A percentile compares a stretch with the other conserved stretches of the same genome.
phyloP scores from a whole-genome alignment of 768 basidiomycete species.

The Boletus subcaerulescens region DNA sequence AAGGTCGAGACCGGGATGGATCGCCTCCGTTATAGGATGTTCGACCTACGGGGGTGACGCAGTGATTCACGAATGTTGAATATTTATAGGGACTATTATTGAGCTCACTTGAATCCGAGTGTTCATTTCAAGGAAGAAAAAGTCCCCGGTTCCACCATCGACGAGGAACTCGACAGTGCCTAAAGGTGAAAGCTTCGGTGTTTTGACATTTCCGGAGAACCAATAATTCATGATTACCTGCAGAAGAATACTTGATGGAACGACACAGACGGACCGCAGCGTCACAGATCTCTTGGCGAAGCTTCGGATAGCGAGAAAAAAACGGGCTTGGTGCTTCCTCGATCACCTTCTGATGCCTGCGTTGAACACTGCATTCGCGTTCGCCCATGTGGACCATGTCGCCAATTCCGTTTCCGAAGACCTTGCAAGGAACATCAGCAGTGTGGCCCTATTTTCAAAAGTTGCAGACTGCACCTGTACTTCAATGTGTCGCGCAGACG shows the following conservation, averaged over 20 bases:
- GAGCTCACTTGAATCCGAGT: constrained; percentile 53
- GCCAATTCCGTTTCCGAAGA: constrained; percentile 64
- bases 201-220: neutral
- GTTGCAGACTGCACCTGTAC: constrained; percentile 43
- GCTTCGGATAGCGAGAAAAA: constrained; percentile 40
- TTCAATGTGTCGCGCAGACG: constrained; percentile 59
- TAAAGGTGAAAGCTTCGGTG: constrained; percentile 10
- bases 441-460: neutral
- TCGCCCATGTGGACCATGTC: constrained; percentile 64
- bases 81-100: neutral
- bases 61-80: neutral
- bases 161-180: constrained; percentile 71
- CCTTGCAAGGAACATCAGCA: constrained; percentile 33
- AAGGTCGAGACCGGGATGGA: constrained; percentile 55
- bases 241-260: constrained; percentile 54
- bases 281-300: constrained; percentile 47
- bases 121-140: constrained; percentile 75
- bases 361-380: constrained; percentile 67
- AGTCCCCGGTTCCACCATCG: constrained; percentile 47
- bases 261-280: constrained; percentile 51
- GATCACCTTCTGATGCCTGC: constrained; percentile 70
- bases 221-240: constrained; percentile 36
- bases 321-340: constrained; percentile 70
- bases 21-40: constrained; percentile 61
- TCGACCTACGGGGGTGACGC: constrained; percentile 47